A percentile compares a stretch with the other conserved stretches of the same genome.
These are phyloP conservation scores for Metschnikowia chrysomelidarum DNA, from an alignment of 805 yeast species.

Conservation along the genomic window DNA sequence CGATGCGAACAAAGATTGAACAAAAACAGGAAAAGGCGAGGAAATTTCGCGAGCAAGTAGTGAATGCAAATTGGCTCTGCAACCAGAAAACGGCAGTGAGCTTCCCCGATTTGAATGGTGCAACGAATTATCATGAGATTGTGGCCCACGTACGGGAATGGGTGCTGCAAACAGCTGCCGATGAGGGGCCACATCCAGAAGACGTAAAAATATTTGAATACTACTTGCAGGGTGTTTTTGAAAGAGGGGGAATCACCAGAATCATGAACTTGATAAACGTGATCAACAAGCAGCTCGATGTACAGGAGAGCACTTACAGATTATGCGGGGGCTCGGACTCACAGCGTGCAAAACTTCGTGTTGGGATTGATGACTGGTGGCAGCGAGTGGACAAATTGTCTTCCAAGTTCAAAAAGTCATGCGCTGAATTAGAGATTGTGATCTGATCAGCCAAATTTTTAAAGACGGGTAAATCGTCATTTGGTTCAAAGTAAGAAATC, in stretches of 20 bases:
- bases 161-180: constrained; percentile 13
- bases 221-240: constrained; percentile 6
- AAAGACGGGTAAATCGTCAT: no score
- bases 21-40: constrained; percentile 7
- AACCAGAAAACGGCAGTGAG: constrained; percentile 6
- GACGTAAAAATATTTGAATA: constrained; percentile 14
- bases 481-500: no score
- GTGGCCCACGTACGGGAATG: constrained; percentile 12
- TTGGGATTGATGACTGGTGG: constrained; percentile 24
- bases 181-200: constrained; percentile 18
- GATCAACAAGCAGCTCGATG: constrained; percentile 6
- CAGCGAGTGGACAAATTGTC: constrained; percentile 7
- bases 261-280: constrained; percentile 7
- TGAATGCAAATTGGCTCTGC: constrained; percentile 15
- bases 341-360: background rate
- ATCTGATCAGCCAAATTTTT: background rate
- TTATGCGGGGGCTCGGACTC: constrained; percentile 4
- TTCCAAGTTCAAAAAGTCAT: constrained; percentile 5
- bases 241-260: constrained; percentile 8
- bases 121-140: constrained; percentile 7
- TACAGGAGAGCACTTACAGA: constrained; percentile 9
- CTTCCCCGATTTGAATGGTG: constrained; percentile 3
- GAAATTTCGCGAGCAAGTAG: constrained; percentile 5
- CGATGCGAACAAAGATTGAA: constrained; percentile 29
- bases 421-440: constrained; percentile 8